These are phyloP conservation scores for Dactylella cylindrospora DNA, from an alignment of 2,329 filamentous ascomycete species.

Conservation along the genomic window DNA sequence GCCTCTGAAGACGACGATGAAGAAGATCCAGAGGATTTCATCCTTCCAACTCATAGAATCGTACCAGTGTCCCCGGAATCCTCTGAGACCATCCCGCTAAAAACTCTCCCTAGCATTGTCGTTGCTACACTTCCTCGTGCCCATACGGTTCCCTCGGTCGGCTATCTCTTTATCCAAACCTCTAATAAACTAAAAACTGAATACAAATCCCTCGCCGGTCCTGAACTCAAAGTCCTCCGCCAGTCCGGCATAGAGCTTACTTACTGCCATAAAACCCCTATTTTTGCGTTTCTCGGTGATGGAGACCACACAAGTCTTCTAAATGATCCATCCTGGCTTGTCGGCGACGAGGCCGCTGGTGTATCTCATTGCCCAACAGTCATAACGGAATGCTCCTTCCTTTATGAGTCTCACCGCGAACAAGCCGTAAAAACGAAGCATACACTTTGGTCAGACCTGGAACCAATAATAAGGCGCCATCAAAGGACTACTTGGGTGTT, in stretches of 20 bases:
- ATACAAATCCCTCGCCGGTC: slow-evolving; percentile 51
- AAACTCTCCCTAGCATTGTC: slow-evolving; percentile 49
- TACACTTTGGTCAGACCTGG: slow-evolving; percentile 56
- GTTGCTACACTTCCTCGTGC: slow-evolving; percentile 56
- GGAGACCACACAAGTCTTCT: slow-evolving; percentile 55
- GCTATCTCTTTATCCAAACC: slow-evolving; percentile 55
- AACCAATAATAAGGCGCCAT: slow-evolving; percentile 55
- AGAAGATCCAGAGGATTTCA: slow-evolving; percentile 12
- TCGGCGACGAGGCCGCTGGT: slow-evolving; percentile 46
- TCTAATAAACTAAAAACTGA: slow-evolving; percentile 54
- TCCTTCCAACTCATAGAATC: slow-evolving; percentile 33
- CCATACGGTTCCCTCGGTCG: slow-evolving; percentile 57
- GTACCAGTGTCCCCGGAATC: slow-evolving; percentile 18
- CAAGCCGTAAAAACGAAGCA: slow-evolving; percentile 57
- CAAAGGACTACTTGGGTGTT: slow-evolving; percentile 56
- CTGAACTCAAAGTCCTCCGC: slow-evolving; percentile 53
- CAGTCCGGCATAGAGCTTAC: slow-evolving; percentile 54
- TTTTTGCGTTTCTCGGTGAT: slow-evolving; percentile 58
- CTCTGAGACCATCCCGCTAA: background rate
- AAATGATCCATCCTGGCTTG: slow-evolving; percentile 54
- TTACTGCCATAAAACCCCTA: slow-evolving; percentile 51
- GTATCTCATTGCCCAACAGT: slow-evolving; percentile 48
- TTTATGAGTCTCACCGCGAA: slow-evolving; percentile 54
- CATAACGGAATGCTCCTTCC: slow-evolving; percentile 58
- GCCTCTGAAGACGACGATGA: slow-evolving; percentile 25